phyloP scores from a whole-genome alignment of 345 rosid genomes.

The Eucalyptus melliodora region DNA sequence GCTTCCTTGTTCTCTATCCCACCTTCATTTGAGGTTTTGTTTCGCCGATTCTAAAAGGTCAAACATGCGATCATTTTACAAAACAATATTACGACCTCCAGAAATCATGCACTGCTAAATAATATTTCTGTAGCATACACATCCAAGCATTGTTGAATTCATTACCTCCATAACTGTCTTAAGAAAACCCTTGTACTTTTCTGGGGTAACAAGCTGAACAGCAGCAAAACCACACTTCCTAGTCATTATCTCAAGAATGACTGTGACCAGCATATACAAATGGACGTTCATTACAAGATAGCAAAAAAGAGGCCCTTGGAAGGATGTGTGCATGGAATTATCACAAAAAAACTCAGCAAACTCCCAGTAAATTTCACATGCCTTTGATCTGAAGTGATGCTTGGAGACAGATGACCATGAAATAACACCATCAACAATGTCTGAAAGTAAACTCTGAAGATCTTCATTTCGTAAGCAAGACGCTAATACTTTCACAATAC shows the following conservation, averaged over 20 bases:
- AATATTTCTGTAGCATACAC: background rate
- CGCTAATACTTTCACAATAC: constrained; percentile 81
- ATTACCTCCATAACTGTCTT: constrained; percentile 68
- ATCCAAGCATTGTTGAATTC: background rate
- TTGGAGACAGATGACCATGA: constrained; percentile 83
- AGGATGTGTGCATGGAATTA: background rate
- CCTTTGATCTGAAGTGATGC: constrained; percentile 86
- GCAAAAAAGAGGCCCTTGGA: background rate
- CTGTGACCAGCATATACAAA: constrained; percentile 40
- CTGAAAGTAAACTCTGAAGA: constrained; percentile 43
- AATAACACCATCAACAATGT: constrained; percentile 39
- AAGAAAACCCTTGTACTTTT: constrained; percentile 58
- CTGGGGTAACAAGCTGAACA: constrained; percentile 50
- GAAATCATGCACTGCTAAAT: background rate
- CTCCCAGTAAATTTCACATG: background rate
- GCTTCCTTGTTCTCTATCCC: background rate
- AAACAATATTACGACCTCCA: background rate
- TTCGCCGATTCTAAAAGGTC: constrained; percentile 52
- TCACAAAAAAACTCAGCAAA: background rate
- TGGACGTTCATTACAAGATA: background rate
- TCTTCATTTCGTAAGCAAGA: constrained; percentile 57
- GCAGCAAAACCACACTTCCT: constrained; percentile 80
- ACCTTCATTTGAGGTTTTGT: constrained; percentile 39
- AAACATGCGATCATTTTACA: background rate
- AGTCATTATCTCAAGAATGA: constrained; percentile 71